Conservation (phyloP, 129 eudicot genomes). For the Dittrichia graveolens region DNA sequence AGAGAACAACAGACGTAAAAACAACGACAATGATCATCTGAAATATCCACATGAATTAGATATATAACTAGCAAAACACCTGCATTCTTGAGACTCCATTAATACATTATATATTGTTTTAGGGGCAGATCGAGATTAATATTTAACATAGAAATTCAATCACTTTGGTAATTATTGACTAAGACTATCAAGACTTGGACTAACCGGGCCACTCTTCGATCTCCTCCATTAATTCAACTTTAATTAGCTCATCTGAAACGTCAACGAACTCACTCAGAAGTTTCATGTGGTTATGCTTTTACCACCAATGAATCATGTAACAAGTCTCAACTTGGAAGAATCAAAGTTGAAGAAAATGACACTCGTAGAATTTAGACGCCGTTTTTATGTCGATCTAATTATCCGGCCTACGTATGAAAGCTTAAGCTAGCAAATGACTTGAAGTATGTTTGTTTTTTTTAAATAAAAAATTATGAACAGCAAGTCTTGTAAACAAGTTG, state of each 20-base stretch:
- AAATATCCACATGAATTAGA: background rate
- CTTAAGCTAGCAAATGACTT: background rate
- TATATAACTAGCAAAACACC: background rate
- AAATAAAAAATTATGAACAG: no score
- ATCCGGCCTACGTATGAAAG: no score
- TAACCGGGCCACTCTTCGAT: background rate
- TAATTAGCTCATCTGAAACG: constrained; percentile 27
- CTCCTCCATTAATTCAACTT: constrained; percentile 13
- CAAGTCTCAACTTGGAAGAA: background rate
- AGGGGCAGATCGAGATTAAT: background rate
- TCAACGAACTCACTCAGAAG: background rate
- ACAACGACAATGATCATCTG: constrained; percentile 1
- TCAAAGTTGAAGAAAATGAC: no score
- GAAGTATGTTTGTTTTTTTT: no score
- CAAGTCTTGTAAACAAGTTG: background rate
- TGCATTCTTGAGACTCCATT: background rate
- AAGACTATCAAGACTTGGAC: constrained; percentile 12
- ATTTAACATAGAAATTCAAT: background rate
- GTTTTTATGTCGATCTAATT: no score
- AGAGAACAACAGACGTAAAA: background rate
- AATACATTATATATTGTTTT: background rate
- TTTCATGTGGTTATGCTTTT: constrained; percentile 14
- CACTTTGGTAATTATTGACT: constrained; percentile 6
- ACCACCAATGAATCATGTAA: background rate
- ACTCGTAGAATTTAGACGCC: no score